Evolutionary conservation across 164 flowering plant species (phyloP).

Genomic region (Liquidambar formosana): DNA sequence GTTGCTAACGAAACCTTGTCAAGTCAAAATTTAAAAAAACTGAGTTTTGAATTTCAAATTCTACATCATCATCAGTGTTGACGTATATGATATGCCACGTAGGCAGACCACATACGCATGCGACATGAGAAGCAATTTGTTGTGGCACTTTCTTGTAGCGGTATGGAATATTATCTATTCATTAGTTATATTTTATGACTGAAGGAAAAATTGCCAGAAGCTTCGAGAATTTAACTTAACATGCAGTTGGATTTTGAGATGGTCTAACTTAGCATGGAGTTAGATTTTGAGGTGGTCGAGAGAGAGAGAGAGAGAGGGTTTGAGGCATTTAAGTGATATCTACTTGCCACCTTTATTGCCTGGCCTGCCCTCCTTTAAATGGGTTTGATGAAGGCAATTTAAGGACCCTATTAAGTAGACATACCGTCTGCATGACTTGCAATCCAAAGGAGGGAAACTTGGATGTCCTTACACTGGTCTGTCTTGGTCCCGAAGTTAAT

Average conservation of each 20-base stretch:
- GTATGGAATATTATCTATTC: too few species aligned
- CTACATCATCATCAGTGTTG: too few species aligned
- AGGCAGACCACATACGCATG: too few species aligned
- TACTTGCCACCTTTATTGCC: slow-evolving; percentile 63
- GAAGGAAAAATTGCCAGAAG: too few species aligned
- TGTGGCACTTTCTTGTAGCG: too few species aligned
- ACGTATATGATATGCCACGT: too few species aligned
- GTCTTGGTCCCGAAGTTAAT: neutral
- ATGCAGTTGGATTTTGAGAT: slow-evolving; percentile 10
- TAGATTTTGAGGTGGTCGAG: slow-evolving; percentile 7
- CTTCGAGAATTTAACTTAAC: neutral
- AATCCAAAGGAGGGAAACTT: slow-evolving; percentile 7
- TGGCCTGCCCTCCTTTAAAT: slow-evolving; percentile 55
- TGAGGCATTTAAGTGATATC: slow-evolving; percentile 53
- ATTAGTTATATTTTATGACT: too few species aligned
- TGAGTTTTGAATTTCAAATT: too few species aligned
- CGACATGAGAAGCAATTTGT: too few species aligned
- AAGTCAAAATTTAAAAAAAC: too few species aligned
- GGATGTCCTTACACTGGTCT: neutral
- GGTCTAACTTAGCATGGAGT: slow-evolving; percentile 5
- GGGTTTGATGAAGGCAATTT: slow-evolving; percentile 46
- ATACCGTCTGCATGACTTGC: slow-evolving; percentile 40
- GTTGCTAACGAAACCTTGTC: too few species aligned
- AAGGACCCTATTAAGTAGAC: slow-evolving; percentile 45
- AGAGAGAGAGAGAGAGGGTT: slow-evolving; percentile 29